phyloP scores from a whole-genome alignment of 139 green algal species.

The Chlamydomonas sp. region DNA sequence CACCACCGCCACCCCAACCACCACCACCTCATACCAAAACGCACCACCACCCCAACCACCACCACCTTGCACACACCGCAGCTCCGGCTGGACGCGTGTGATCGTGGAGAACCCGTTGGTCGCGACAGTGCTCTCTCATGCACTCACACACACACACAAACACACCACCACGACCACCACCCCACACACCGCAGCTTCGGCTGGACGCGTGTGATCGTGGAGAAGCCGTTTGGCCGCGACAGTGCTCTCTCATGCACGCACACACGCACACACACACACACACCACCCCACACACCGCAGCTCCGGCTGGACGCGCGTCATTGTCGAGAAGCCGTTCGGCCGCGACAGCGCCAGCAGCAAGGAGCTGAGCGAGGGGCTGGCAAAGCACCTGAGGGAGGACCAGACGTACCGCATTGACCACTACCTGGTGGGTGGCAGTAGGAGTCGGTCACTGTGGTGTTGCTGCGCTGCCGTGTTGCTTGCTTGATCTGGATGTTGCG shows the following conservation, averaged over 20 bases:
- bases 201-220: background rate
- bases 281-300: slow-evolving; percentile 35
- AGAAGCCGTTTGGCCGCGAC: background rate
- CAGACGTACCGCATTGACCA: slow-evolving; percentile 99
- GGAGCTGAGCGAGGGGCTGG: slow-evolving; percentile 66
- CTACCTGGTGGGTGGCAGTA: slow-evolving; percentile 81
- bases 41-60: too few species aligned
- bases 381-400: slow-evolving; percentile 82
- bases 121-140: background rate
- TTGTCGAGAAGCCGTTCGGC: slow-evolving; percentile 99
- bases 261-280: background rate
- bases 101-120: background rate
- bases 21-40: too few species aligned
- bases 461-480: background rate
- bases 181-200: too few species aligned
- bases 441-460: background rate
- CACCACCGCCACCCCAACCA: too few species aligned
- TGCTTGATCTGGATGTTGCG: slow-evolving; percentile 66
- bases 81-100: background rate
- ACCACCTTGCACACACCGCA: too few species aligned
- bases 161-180: background rate
- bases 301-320: slow-evolving; percentile 91
- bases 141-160: background rate
- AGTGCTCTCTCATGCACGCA: background rate
- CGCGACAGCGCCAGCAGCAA: slow-evolving; percentile 70